A percentile compares a stretch with the other conserved stretches of the same genome.
Conservation (phyloP, 495 filamentous ascomycete species). For the Patellaria atrata region DNA sequence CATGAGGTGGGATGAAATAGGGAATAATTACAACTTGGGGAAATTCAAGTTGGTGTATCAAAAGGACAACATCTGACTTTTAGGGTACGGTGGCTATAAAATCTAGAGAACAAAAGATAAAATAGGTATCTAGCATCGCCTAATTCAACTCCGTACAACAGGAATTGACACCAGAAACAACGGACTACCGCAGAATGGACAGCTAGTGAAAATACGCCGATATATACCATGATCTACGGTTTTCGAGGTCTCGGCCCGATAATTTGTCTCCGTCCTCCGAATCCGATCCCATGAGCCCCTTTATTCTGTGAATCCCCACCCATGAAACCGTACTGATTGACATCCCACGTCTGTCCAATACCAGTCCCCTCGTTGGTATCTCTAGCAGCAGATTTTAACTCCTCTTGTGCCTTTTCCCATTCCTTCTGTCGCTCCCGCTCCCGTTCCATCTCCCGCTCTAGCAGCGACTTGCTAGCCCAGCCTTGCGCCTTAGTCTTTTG, state of each 20-base stretch:
- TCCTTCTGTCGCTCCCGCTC: conserved; percentile 86
- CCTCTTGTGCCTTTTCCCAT: conserved; percentile 86
- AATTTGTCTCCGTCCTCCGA: conserved; percentile 65
- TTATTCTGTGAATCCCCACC: conserved; percentile 76
- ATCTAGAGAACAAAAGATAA: too few species aligned
- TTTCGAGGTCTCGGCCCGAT: conserved; percentile 67
- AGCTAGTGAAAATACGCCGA: too few species aligned
- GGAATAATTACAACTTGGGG: too few species aligned
- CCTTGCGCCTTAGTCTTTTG: conserved; percentile 57
- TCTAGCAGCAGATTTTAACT: conserved; percentile 43
- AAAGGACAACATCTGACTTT: too few species aligned
- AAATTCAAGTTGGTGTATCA: too few species aligned
- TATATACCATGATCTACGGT: too few species aligned
- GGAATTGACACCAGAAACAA: too few species aligned
- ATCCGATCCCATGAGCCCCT: conserved; percentile 51
- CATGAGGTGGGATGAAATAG: too few species aligned
- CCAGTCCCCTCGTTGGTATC: conserved; percentile 31
- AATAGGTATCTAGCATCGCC: too few species aligned
- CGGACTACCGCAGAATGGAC: too few species aligned
- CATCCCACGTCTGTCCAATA: conserved; percentile 54
- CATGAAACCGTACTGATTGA: conserved; percentile 75
- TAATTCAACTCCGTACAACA: too few species aligned
- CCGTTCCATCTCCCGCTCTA: conserved; percentile 92
- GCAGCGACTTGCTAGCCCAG: conserved; percentile 65
- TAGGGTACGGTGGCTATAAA: too few species aligned